A percentile compares a stretch with the other conserved stretches of the same genome.
phyloP scores from a whole-genome alignment of 2,329 filamentous ascomycete genomes.

The Exserohilum turcica region DNA sequence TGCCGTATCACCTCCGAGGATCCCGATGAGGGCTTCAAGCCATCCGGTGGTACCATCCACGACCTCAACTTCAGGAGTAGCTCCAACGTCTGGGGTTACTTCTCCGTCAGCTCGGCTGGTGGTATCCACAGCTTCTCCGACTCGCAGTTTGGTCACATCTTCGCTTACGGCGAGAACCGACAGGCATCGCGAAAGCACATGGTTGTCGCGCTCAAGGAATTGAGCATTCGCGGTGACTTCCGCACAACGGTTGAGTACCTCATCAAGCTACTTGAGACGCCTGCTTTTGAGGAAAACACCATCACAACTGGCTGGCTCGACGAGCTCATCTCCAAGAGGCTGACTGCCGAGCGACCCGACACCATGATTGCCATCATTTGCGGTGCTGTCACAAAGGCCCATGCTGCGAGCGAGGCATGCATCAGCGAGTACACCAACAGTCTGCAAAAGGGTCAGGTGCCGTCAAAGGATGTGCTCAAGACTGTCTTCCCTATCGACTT shows the following conservation, averaged over 20 bases:
- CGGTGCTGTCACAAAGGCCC: conserved; percentile 92
- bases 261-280: conserved; percentile 97
- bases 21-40: conserved; percentile 98
- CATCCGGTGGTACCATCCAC: conserved; percentile 97
- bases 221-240: conserved; percentile 99
- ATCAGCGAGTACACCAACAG: conserved; percentile 85
- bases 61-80: conserved; percentile 98
- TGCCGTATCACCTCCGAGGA: conserved; percentile 99
- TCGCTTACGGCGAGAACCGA: conserved; percentile 97
- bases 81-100: conserved; percentile 99
- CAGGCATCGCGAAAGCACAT: conserved; percentile 97
- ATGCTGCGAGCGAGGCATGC: conserved; percentile 89
- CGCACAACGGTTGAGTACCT: conserved; percentile 97
- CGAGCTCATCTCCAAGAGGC: conserved; percentile 95
- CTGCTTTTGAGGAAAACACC: conserved; percentile 98
- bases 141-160: conserved; percentile 98
- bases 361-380: conserved; percentile 92
- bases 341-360: conserved; percentile 94
- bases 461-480: conserved; percentile 94
- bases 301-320: conserved; percentile 99
- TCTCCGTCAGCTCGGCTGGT: conserved; percentile 94
- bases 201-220: conserved; percentile 96
- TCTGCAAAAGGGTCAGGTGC: conserved; percentile 95
- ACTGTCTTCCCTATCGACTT: conserved; percentile 98
- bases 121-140: conserved; percentile 99